Base-by-base conservation (phyloP, 2,329 filamentous ascomycete genomes). In the Aspergillus ibericus region DNA sequence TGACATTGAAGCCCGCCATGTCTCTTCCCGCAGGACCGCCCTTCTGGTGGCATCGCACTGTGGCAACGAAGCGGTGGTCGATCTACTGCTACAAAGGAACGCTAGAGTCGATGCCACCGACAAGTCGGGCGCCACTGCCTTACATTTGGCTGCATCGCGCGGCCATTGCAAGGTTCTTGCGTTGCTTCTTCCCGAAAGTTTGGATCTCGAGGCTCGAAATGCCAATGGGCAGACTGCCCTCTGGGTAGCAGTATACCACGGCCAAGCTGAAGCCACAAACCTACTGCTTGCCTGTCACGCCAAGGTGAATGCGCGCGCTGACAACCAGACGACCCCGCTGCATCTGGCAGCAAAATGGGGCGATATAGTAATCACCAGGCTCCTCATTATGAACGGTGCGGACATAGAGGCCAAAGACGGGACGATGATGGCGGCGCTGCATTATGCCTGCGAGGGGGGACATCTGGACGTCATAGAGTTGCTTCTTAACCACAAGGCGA, bases 1-100 rank as follows among this genome's bases (percentile, higher is more conserved):
- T 58, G 63, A 71, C 51, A 65, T 74, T n/a, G 69, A 74, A 59
- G 56, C 65, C 46, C 59, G 68, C 7, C 72, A 77, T 58, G 51
- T 63, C 9, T 53, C 61, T 44, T 72, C 73, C 2, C 67, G 70
- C n/a, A 65, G 73, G 48, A 78, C 69, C 38, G 74, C 75, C 13
- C 67, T 78, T 12, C 63, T 73, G 5, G 73, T 78, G 40, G 75
- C 76, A 50, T 68, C 74, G 6, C 75, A 78, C 56, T 77, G 74
- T 60, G 75, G 74, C 9, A 72, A 73, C 29, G 72, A 72, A 16
- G 71, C 71, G 42, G 63, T 76, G 13, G 70, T 75, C 16, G 65
- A 69, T 32, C 54, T 75, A 12, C 56, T 77, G 13, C 66, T 77
- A 12, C 64, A 70, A 27, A 59, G 65, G 29, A 68, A 69, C 32